A percentile compares a stretch with the other conserved stretches of the same genome.
phyloP scores from a whole-genome alignment of 148 eudicot species.

The Arbutus unedo region DNA sequence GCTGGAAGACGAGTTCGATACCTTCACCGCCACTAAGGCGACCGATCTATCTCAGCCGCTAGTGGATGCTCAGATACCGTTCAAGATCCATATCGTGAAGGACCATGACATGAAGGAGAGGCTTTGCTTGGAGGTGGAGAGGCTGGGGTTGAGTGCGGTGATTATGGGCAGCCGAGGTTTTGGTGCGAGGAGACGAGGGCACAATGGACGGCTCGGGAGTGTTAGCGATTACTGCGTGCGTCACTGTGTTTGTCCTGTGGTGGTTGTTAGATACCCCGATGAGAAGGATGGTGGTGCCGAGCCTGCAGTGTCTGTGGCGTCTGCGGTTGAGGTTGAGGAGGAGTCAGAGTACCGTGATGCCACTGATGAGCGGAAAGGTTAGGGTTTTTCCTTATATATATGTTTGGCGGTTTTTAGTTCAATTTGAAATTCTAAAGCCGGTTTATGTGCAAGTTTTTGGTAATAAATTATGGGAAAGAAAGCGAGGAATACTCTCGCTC shows the following conservation, averaged over 20 bases:
- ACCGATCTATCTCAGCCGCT: conserved; percentile 72
- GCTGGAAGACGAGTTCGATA: conserved; percentile 75
- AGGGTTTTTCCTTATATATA: conserved; percentile 6
- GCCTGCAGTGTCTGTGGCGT: conserved; percentile 42
- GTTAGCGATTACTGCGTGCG: conserved; percentile 93
- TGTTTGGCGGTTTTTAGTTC: no score
- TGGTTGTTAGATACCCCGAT: conserved; percentile 83
- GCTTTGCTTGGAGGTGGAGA: conserved; percentile 83
- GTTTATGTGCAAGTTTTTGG: no score
- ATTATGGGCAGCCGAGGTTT: conserved; percentile 96
- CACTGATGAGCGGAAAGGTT: conserved; percentile 65
- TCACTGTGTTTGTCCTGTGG: conserved; percentile 91
- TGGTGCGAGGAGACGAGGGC: conserved; percentile 64
- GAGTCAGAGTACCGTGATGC: conserved; percentile 71
- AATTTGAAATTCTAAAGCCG: no score
- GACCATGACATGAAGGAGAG: conserved; percentile 93
- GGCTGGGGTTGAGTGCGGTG: conserved; percentile 75
- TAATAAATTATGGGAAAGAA: no score
- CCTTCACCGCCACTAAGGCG: conserved; percentile 67
- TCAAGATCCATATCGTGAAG: conserved; percentile 85
- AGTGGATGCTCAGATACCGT: conserved; percentile 69
- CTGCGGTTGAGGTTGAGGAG: conserved; percentile 44
- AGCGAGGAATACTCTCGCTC: no score
- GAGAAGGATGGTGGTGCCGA: conserved; percentile 66
- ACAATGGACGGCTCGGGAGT: conserved; percentile 75